Conservation (phyloP, 805 yeast genomes). For the Dipodascus albidus region DNA sequence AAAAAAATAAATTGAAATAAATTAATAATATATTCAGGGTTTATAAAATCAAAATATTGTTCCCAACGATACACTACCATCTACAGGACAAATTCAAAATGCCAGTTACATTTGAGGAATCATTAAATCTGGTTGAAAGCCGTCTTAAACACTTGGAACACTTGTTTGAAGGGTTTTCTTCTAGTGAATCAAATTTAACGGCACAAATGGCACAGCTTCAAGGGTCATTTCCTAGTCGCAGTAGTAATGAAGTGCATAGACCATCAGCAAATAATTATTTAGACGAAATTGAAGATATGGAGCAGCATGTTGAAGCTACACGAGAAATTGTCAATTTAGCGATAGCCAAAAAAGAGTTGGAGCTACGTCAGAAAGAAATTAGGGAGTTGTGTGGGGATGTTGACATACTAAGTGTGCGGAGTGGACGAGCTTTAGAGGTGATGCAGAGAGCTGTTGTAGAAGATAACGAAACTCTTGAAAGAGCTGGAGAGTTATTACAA, state of each 20-base stretch:
- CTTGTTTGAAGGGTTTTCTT: not conserved
- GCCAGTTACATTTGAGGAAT: not conserved
- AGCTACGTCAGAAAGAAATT: not conserved
- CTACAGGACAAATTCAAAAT: not conserved
- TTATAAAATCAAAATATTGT: too few relatives aligned
- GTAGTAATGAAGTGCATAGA: constrained; percentile 3
- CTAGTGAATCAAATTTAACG: not conserved
- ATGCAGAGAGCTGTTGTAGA: constrained; percentile 4
- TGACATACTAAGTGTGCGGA: constrained; percentile 10
- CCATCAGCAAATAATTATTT: not conserved
- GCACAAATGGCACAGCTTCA: not conserved
- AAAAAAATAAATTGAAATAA: too few relatives aligned
- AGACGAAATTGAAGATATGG: not conserved
- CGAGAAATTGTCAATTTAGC: not conserved
- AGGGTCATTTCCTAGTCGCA: constrained; percentile 5
- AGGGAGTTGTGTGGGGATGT: constrained; percentile 6
- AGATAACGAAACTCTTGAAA: not conserved
- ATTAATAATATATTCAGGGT: too few relatives aligned
- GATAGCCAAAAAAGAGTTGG: not conserved
- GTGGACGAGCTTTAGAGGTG: not conserved
- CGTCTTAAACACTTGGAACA: not conserved
- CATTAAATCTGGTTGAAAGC: not conserved
- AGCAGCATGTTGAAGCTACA: not conserved
- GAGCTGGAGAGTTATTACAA: not conserved
- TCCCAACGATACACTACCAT: not conserved